Evolutionary conservation across 2,329 filamentous ascomycete genomes (phyloP), one percentile per base, ranked within the genome.

Genomic region (Arthrinium phaeospermum): DNA sequence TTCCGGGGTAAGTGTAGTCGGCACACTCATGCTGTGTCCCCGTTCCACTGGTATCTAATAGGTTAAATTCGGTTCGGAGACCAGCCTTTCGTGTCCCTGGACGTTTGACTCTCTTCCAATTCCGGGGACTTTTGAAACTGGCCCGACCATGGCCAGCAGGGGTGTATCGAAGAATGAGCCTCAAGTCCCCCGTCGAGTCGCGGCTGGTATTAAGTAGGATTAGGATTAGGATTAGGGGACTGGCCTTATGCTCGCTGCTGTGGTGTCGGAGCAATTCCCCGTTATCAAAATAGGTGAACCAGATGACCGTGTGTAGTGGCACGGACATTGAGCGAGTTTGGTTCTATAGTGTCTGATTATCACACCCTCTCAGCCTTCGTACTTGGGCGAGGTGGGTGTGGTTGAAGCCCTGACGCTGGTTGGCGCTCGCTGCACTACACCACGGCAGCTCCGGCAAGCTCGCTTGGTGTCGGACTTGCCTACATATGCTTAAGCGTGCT

Each of bases 291-390:
- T 64, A 64, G 57, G 57, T n/a, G 57, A 64, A 41, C 57, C 57
- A 64, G 57, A 30, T 64, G 30, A 34, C 34, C 53, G 19, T 41
- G 57, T 24, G 57, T 19, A 64, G n/a, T 64, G 57, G 53, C 53
- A 61, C 53, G 30, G 53, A 37, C 53, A 30, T 30, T 61, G 53
- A 57, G 53, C 53, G 30, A 37, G 2, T 37, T 37, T 37, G 53
- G 22, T 37, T 19, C 57, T 64, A 64, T n/a, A 64, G 19, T 64
- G 57, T 64, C 57, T 64, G 57, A 64, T 64, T 64, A 64, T 22
- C 34, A 41, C 57, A 64, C 57, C 57, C 57, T 64, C 57, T 2
- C 12, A 41, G 34, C 34, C 5, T 13, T 22, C 16, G 19, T 30
- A 22, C 27, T 19, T 61, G 53, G 53, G 30, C 30, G 30, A 61